Base-by-base conservation (phyloP, 768 basidiomycete species). In the Kwoniella dendrophila region DNA sequence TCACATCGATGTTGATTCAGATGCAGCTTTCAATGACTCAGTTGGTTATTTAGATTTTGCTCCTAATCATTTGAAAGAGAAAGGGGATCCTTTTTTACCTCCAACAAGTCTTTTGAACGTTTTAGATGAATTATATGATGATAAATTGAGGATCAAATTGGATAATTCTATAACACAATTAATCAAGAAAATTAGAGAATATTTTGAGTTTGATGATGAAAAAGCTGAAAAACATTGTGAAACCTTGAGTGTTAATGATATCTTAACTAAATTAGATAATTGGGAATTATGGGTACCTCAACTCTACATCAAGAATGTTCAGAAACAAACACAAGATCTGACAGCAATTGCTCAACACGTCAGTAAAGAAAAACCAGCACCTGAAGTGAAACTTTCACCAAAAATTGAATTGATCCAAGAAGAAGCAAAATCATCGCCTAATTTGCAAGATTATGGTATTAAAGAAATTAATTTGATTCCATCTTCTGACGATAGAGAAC, bases 401-500 rank as follows among this genome's bases (percentile, higher is more conserved):
- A 38, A 52, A 24, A 52, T 61, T n/a, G 59, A 62, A 32, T 20
- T 56, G 6, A 26, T 56, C 8, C n/a, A 34, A 18, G 53, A 60
- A n/a, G 54, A 54, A 40, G 0, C 36, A 11, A 44, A n/a, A 27
- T n/a, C n/a, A n/a, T n/a, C 26, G 20, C 49, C 49, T 33, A 51
- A 29, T 32, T 32, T 51, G 47, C 32, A 22, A 20, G 54, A 56
- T 20, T 56, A 62, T 50, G 61, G 54, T 3, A 56, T 62, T 29
- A 40, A 56, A 30, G 51, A 56, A 47, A 52, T 52, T 11, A 52
- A n/a, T n/a, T 30, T 29, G 11, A 52, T 26, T 18, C 18, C 49
- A 7, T 5, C 41, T 44, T 41, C 36, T 36, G 41, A 30, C 18
- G 49, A 53, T 20, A 34, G 43, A 26, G 26, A 6, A 1, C 6